Conservation (phyloP, 164 flowering plant species). For the Cinnamomum chago region DNA sequence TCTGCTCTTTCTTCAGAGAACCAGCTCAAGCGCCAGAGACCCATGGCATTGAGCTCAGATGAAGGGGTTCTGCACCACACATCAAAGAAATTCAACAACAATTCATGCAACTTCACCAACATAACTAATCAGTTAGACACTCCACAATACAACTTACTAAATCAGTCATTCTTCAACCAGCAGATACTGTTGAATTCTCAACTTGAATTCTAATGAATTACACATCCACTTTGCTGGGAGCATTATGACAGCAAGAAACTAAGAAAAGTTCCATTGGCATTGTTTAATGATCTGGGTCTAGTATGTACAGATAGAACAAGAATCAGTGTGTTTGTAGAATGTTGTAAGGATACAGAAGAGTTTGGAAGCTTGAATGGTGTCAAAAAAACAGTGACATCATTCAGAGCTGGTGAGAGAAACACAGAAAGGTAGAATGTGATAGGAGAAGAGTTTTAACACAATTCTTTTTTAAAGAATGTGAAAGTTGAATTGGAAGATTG, state of each 20-base stretch:
- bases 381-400: conserved; percentile 1
- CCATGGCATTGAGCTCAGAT: not conserved
- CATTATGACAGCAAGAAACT: not conserved
- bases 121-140: conserved; percentile 8
- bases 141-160: conserved; percentile 2
- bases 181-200: conserved; percentile 14
- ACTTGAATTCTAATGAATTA: conserved; percentile 4
- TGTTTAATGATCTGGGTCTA: not conserved
- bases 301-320: not conserved
- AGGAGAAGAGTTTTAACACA: not conserved
- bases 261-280: not conserved
- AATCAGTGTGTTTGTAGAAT: not conserved
- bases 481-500: conserved; percentile 1
- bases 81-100: conserved; percentile 11
- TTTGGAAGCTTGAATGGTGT: conserved; percentile 2
- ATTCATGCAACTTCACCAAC: conserved; percentile 10
- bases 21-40: conserved; percentile 8
- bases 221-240: not conserved
- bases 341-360: not conserved
- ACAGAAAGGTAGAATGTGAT: not conserved
- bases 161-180: conserved; percentile 8
- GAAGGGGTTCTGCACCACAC: conserved; percentile 4
- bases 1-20: not conserved
- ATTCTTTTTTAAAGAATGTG: not conserved
- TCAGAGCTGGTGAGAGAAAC: not conserved